These are phyloP conservation scores for Sporisorium exsertum DNA, from an alignment of 1,284 basidiomycete genomes.

Conservation along the genomic window DNA sequence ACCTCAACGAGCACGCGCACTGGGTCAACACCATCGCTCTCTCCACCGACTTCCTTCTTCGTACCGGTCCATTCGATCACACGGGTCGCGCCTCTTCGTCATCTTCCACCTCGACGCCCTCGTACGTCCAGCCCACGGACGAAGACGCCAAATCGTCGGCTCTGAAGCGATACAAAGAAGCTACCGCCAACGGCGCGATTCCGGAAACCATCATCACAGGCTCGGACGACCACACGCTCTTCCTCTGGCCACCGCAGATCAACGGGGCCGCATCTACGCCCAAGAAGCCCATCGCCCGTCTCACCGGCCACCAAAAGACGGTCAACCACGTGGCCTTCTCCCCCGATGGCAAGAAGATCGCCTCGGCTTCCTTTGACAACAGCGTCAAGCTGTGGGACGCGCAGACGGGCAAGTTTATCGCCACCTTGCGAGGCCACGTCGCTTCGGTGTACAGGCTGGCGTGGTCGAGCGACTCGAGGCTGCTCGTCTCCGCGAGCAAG, in stretches of 20 bases:
- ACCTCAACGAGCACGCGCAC: constrained; percentile 93
- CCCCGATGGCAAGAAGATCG: constrained; percentile 91
- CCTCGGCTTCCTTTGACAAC: constrained; percentile 91
- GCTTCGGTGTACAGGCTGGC: constrained; percentile 92
- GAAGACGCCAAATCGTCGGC: constrained; percentile 25
- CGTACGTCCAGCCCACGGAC: constrained; percentile 40
- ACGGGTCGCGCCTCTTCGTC: constrained; percentile 68
- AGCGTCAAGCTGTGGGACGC: constrained; percentile 88
- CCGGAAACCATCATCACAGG: constrained; percentile 81
- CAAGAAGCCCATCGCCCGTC: constrained; percentile 85
- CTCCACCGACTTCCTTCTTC: constrained; percentile 92
- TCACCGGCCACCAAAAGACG: constrained; percentile 96
- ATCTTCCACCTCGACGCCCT: constrained; percentile 8
- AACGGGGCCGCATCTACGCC: constrained; percentile 64
- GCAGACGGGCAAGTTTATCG: constrained; percentile 80
- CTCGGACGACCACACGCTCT: constrained; percentile 88
- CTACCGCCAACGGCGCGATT: constrained; percentile 79
- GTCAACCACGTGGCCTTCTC: constrained; percentile 95
- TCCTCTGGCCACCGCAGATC: constrained; percentile 66
- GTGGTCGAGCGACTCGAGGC: constrained; percentile 92
- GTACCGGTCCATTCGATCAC: constrained; percentile 95
- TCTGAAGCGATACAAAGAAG: constrained; percentile 76
- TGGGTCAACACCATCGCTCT: constrained; percentile 98
- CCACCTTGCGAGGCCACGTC: constrained; percentile 88
- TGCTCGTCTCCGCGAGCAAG: constrained; percentile 93